These are phyloP conservation scores for Globisporangium nunn DNA, from an alignment of 352 stramenopile genomes.

Conservation along the genomic window DNA sequence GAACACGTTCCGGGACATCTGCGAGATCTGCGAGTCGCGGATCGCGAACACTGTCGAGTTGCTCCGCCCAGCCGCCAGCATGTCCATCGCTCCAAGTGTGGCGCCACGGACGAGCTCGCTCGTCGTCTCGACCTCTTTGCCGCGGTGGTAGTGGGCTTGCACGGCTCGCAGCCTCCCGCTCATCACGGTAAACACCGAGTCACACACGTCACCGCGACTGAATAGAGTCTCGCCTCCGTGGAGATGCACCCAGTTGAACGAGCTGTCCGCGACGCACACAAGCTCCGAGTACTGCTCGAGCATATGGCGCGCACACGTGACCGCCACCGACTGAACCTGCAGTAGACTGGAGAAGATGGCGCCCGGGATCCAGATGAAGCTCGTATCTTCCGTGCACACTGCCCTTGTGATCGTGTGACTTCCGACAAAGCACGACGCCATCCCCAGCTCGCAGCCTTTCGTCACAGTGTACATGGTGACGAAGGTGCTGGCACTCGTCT, in stretches of 20 bases:
- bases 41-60: conserved; percentile 83
- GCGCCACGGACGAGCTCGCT: conserved; percentile 76
- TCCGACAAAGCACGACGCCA: conserved; percentile 61
- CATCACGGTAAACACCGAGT: conserved; percentile 78
- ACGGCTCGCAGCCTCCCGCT: conserved; percentile 71
- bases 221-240: conserved; percentile 79
- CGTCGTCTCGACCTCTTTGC: conserved; percentile 65
- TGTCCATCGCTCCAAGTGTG: conserved; percentile 76
- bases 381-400: conserved; percentile 39
- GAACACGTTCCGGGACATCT: conserved; percentile 83
- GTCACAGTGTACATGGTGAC: conserved; percentile 44
- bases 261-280: conserved; percentile 66
- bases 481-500: conserved; percentile 27
- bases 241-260: conserved; percentile 81
- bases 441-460: conserved; percentile 57
- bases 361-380: conserved; percentile 49
- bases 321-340: conserved; percentile 39
- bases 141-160: conserved; percentile 50
- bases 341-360: conserved; percentile 51
- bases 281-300: conserved; percentile 66
- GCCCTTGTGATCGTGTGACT: conserved; percentile 31
- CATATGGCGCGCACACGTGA: conserved; percentile 51
- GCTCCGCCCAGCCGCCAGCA: conserved; percentile 62
- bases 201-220: conserved; percentile 62
- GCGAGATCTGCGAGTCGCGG: conserved; percentile 81